Conservation (phyloP, 1,139 yeast species). For the Debaryomycetaceae sp. region DNA sequence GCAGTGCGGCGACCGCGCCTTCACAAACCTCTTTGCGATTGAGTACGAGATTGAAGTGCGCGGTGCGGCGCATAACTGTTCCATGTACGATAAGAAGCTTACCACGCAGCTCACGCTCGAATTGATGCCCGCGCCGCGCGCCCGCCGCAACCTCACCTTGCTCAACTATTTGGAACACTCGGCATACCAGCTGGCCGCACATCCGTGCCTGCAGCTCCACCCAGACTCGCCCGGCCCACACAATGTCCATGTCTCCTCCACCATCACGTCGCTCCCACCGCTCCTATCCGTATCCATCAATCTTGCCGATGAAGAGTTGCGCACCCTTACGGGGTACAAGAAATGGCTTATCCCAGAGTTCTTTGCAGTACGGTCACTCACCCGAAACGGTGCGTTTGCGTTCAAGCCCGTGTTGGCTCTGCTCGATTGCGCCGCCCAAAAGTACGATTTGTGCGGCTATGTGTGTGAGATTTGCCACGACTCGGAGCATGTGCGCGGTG, state of each 20-base stretch:
- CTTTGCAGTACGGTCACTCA: conserved; percentile 22
- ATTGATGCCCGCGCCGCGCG: conserved; percentile 21
- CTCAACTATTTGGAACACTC: conserved; percentile 14
- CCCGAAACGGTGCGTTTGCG: conserved; percentile 13
- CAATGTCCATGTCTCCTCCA: conserved; percentile 39
- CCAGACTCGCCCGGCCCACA: conserved; percentile 20
- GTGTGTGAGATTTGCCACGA: conserved; percentile 60
- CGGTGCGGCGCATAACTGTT: conserved; percentile 26
- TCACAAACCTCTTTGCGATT: conserved; percentile 14
- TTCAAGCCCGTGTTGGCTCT: conserved; percentile 26
- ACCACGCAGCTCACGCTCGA: conserved; percentile 28
- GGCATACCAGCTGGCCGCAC: conserved; percentile 9
- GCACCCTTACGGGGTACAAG: conserved; percentile 20
- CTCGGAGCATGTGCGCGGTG: conserved; percentile 34
- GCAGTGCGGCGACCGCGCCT: conserved; percentile 12
- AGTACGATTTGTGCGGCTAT: conserved; percentile 55
- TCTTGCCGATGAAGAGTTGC: conserved; percentile 40
- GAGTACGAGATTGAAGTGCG: conserved; percentile 34
- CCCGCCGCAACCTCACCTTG: conserved; percentile 11
- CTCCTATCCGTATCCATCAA: conserved; percentile 54
- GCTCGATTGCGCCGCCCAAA: conserved; percentile 15
- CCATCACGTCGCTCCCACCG: conserved; percentile 49
- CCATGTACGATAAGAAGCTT: conserved; percentile 17
- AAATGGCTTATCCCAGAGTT: conserved; percentile 57
- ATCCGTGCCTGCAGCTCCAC: conserved; percentile 10